A percentile compares a stretch with the other conserved stretches of the same genome.
phyloP scores from a whole-genome alignment of 148 eudicot genomes.

The Silene conica region DNA sequence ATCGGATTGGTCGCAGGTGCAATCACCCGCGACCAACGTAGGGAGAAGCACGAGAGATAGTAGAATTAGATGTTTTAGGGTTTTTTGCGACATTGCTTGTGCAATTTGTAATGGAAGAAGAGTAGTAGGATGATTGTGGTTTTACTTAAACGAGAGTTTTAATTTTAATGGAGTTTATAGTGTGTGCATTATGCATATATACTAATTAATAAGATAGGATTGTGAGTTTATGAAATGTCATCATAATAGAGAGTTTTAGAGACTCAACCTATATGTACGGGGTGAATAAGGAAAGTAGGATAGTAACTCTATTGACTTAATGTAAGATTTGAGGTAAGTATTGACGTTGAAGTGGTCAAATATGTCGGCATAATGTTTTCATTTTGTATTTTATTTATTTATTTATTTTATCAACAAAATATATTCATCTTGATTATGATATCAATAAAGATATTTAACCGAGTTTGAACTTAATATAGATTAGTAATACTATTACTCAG shows the following conservation, averaged over 20 bases:
- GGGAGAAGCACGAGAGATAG: conserved; percentile 9
- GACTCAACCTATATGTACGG: not conserved
- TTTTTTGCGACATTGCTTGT: not conserved
- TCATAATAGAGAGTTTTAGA: not conserved
- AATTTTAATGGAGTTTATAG: not conserved
- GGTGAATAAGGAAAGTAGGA: not conserved
- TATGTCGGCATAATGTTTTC: not conserved
- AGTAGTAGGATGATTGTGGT: not conserved
- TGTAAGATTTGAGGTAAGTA: not conserved
- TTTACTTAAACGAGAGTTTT: not conserved
- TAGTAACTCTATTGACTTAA: not conserved
- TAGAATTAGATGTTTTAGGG: not conserved
- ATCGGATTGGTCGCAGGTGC: conserved; percentile 21
- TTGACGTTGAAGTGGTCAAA: not conserved
- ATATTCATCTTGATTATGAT: no score
- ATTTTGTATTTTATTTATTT: no score
- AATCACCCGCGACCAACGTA: conserved; percentile 16
- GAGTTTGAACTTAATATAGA: no score
- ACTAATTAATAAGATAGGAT: no score
- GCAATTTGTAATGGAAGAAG: not conserved
- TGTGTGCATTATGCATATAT: not conserved
- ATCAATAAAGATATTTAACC: no score
- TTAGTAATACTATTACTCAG: no score
- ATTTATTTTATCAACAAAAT: not conserved
- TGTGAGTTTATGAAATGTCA: no score